Evolutionary conservation across 2,329 filamentous ascomycete species (phyloP).

Genomic region (Phoma sp.): DNA sequence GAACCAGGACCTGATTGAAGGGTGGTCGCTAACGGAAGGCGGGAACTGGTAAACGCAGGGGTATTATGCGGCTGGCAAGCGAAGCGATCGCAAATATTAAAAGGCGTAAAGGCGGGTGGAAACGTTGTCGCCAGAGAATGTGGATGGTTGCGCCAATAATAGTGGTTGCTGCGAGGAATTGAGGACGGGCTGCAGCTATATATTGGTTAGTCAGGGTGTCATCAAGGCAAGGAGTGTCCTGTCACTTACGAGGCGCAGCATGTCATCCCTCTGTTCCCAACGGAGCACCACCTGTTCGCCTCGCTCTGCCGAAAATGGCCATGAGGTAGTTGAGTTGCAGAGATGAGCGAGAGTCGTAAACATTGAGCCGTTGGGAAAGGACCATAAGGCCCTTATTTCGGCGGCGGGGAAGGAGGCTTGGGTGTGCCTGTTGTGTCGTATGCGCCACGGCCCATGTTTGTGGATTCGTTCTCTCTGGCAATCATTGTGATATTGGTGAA

Average conservation of each 20-base stretch:
- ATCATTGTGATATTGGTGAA: constrained; percentile 45
- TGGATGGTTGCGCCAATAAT: constrained; percentile 16
- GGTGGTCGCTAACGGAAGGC: constrained; percentile 28
- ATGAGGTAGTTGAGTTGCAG: constrained; percentile 2
- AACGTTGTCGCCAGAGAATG: constrained; percentile 13
- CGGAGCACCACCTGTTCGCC: constrained; percentile 26
- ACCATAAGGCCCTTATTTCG: constrained; percentile 40
- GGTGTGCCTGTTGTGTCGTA: constrained; percentile 59
- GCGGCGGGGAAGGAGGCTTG: constrained; percentile 51
- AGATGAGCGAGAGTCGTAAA: constrained; percentile 5
- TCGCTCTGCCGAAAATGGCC: constrained; percentile 12
- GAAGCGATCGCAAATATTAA: constrained; percentile 46
- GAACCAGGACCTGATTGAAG: constrained; percentile 12
- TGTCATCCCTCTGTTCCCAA: constrained; percentile 43
- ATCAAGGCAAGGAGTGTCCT: constrained; percentile 36
- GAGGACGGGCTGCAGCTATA: constrained; percentile 34
- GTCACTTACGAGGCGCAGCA: constrained; percentile 43
- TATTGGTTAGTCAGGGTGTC: constrained; percentile 37
- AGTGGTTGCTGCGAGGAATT: constrained; percentile 22
- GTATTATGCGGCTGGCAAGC: constrained; percentile 48
- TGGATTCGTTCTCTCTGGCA: constrained; percentile 49
- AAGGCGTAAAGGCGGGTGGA: constrained; percentile 36
- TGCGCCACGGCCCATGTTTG: constrained; percentile 57
- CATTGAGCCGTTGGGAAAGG: constrained; percentile 5
- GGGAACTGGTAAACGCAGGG: constrained; percentile 34